These are phyloP conservation scores for Pterulicium gracile DNA, from an alignment of 1,284 basidiomycete species.

Conservation along the genomic window DNA sequence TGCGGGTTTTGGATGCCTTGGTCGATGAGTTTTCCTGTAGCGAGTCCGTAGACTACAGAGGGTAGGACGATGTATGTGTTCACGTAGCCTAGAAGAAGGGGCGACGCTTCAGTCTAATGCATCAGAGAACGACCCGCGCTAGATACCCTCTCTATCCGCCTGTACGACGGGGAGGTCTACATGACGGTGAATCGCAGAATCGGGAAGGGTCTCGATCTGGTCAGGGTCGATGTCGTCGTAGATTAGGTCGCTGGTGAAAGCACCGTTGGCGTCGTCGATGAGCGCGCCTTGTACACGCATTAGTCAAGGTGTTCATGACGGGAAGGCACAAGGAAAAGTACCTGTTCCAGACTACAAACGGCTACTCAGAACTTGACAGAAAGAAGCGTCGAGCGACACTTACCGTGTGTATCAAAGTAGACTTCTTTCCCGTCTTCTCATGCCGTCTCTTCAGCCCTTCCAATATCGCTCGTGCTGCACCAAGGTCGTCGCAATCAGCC, in stretches of 20 bases:
- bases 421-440: conserved; percentile 20
- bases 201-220: conserved; percentile 31
- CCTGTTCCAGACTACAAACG: conserved; percentile 34
- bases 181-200: conserved; percentile 30
- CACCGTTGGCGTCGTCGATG: conserved; percentile 22
- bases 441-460: conserved; percentile 26
- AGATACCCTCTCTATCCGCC: conserved; percentile 31
- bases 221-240: conserved; percentile 34
- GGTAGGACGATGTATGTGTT: conserved; percentile 28
- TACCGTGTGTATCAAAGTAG: conserved; percentile 37
- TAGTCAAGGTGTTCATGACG: no score
- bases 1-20: conserved; percentile 24
- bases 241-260: no score
- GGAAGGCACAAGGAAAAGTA: no score
- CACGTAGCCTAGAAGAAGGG: conserved; percentile 31
- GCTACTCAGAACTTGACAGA: not conserved
- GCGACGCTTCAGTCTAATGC: no score
- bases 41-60: conserved; percentile 28
- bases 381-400: conserved; percentile 11
- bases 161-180: conserved; percentile 37
- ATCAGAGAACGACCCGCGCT: no score
- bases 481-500: conserved; percentile 32
- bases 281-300: conserved; percentile 29
- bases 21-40: conserved; percentile 22
- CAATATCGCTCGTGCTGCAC: conserved; percentile 27